phyloP scores from a whole-genome alignment of 2,329 filamentous ascomycete species.

The Venturia asperata region DNA sequence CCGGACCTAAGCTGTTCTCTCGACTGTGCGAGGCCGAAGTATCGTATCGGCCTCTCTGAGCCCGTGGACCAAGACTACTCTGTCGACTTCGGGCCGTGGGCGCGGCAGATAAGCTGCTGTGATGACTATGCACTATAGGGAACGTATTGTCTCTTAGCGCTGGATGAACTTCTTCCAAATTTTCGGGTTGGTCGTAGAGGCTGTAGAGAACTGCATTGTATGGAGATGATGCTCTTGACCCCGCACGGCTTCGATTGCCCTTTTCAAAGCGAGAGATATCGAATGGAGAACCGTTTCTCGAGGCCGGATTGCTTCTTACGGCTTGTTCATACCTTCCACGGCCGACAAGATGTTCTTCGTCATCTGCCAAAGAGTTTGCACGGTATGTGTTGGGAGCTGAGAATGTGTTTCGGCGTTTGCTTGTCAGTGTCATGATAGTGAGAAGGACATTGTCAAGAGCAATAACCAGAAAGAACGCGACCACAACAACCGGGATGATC shows the following conservation, averaged over 20 bases:
- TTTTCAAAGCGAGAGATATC: background rate
- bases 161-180: background rate
- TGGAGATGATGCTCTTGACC: background rate
- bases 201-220: background rate
- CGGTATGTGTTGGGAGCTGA: background rate
- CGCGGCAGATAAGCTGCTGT: background rate
- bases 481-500: constrained; percentile 25
- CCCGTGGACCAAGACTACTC: background rate
- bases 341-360: background rate
- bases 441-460: constrained; percentile 16
- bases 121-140: background rate
- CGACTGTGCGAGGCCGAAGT: constrained; percentile 9
- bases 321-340: background rate
- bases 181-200: constrained; percentile 4
- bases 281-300: background rate
- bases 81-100: background rate
- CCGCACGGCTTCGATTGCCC: background rate
- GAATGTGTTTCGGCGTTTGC: constrained; percentile 7
- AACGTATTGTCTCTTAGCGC: background rate
- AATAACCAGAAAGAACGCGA: constrained; percentile 21
- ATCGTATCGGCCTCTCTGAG: background rate
- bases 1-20: background rate
- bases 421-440: background rate
- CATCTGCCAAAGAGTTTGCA: background rate
- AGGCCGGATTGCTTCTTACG: background rate